These are phyloP conservation scores for Samsoniella hepiali DNA, from an alignment of 2,329 filamentous ascomycete species.

Conservation along the genomic window DNA sequence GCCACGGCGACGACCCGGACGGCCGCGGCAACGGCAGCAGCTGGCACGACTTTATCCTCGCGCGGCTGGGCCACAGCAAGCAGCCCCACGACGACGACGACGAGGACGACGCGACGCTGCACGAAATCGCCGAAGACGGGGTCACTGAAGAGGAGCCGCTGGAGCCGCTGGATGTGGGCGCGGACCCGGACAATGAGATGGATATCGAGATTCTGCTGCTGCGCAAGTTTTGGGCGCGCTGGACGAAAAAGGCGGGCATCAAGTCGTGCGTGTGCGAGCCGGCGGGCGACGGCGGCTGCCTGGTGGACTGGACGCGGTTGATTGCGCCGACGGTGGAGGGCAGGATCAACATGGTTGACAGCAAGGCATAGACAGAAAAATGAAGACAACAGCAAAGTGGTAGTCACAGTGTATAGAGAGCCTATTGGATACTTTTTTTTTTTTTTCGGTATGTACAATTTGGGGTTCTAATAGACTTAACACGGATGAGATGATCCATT, in stretches of 20 bases:
- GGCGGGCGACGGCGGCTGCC: slow-evolving; percentile 53
- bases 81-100: slow-evolving; percentile 34
- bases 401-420: not conserved
- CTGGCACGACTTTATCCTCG: slow-evolving; percentile 37
- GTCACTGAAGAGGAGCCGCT: slow-evolving; percentile 17
- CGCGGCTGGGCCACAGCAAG: slow-evolving; percentile 34
- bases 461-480: not conserved
- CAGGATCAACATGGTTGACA: slow-evolving; percentile 56
- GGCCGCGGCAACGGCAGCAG: slow-evolving; percentile 22
- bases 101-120: slow-evolving; percentile 43
- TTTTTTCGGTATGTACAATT: slow-evolving; percentile 7
- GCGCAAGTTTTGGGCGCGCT: slow-evolving; percentile 67
- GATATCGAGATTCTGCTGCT: slow-evolving; percentile 60
- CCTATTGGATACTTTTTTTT: not conserved
- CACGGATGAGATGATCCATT: not conserved
- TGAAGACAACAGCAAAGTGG: not conserved
- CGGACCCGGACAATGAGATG: slow-evolving; percentile 39
- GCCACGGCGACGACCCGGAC: slow-evolving; percentile 23
- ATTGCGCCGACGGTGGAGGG: slow-evolving; percentile 78
- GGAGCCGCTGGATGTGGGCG: slow-evolving; percentile 33
- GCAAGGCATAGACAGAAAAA: slow-evolving; percentile 15
- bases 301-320: slow-evolving; percentile 74
- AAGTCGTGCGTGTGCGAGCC: slow-evolving; percentile 50
- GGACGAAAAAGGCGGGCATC: slow-evolving; percentile 67
- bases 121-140: slow-evolving; percentile 27